Evolutionary conservation across 805 yeast genomes (phyloP).

Genomic region (Kuraishia borneana): DNA sequence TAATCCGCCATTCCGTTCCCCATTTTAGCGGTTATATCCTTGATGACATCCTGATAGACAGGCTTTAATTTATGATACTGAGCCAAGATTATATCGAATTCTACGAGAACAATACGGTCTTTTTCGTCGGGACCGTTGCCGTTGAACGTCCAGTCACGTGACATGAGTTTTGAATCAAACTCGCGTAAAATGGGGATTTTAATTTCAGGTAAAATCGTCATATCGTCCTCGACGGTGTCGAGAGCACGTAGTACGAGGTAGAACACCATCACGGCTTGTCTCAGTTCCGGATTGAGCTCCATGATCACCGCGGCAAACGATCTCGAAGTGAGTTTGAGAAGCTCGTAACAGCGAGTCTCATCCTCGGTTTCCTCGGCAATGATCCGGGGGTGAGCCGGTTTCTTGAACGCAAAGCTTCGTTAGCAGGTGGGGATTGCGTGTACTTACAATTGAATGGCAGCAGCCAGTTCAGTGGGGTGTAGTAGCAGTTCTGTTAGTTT

Average conservation of each 20-base stretch:
- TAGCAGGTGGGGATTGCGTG: background rate
- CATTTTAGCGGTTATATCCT: constrained; percentile 74
- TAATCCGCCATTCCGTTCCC: constrained; percentile 98
- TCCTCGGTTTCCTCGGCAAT: constrained; percentile 26
- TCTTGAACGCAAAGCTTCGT: constrained; percentile 35
- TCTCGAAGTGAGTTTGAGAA: constrained; percentile 65
- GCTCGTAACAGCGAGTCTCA: constrained; percentile 52
- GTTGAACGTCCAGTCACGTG: constrained; percentile 71
- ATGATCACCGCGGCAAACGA: constrained; percentile 90
- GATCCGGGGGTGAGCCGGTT: constrained; percentile 38
- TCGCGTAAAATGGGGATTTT: constrained; percentile 66
- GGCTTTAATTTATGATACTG: constrained; percentile 69
- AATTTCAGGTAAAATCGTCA: constrained; percentile 61
- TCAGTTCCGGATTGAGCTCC: constrained; percentile 83
- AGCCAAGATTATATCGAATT: constrained; percentile 56
- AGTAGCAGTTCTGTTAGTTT: constrained; percentile 44
- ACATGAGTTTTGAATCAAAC: constrained; percentile 53
- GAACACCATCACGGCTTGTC: constrained; percentile 73
- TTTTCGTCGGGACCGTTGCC: constrained; percentile 68
- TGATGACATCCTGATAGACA: constrained; percentile 67
- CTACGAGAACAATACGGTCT: constrained; percentile 73
- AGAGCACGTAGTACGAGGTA: constrained; percentile 81
- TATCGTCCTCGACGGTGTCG: constrained; percentile 95
- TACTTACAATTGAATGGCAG: constrained; percentile 51
- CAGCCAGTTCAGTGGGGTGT: constrained; percentile 65